Evolutionary conservation across 2,329 filamentous ascomycete genomes (phyloP), one percentile per base, ranked within the genome.

Genomic region (Cercospora janseana): DNA sequence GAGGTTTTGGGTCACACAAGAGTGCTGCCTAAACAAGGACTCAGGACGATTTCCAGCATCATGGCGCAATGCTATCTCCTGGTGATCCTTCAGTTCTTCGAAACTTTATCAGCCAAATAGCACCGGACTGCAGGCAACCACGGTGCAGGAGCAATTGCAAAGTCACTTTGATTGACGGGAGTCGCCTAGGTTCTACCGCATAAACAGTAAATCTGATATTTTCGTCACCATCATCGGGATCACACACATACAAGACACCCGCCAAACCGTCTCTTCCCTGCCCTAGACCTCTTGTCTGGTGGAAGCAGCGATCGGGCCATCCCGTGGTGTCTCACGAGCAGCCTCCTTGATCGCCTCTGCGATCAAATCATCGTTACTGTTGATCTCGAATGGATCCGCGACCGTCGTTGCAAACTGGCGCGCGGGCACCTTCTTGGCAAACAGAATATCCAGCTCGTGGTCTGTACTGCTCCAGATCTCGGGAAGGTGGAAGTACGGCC

Each of bases 381-480:
- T 18, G 15, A 44, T 7, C 26, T 44, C 41, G n/a, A 44, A 29
- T 20, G 41, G 41, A 13, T 44, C 27, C 10, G 24, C 41, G 15
- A 44, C 41, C 4, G 41, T 44, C 38, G 40, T 42, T 9, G 38
- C 53, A 38, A 61, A 76, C 53, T 72, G 70, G 52, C 73, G 65
- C 3, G 75, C 72, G 21, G 68, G 61, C 10, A 74, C 61, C n/a
- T 61, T 56, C 16, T 68, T 64, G 56, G 78, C 75, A 57, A 82
- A 82, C 55, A 82, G 63, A n/a, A 75, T 64, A 41, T 81, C 79
- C 2, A 82, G 69, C 64, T 81, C 78, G 35, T 73, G 75, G 43
- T 78, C 75, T 0, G 75, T 77, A 35, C 75, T 71, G 10, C 72
- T 77, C 51, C 72, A 74, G 12, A 79, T 77, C 68, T 82, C 79